phyloP scores from a whole-genome alignment of 2,329 filamentous ascomycete genomes.

The Annulohypoxylon truncatum region DNA sequence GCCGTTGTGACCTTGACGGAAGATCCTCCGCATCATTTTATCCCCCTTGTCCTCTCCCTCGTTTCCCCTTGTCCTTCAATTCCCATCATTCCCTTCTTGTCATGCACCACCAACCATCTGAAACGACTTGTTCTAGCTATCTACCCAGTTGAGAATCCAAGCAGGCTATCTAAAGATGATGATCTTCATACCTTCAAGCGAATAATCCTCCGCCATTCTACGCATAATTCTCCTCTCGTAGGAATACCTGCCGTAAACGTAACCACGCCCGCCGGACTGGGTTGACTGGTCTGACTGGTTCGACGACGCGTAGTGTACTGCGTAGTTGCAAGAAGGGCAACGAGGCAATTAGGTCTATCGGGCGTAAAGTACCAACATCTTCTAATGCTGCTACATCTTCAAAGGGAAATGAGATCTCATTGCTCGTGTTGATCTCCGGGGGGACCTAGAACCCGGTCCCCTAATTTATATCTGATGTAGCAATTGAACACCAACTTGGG shows the following conservation, averaged over 20 bases:
- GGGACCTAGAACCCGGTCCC: constrained; percentile 34
- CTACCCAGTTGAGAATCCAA: constrained; percentile 16
- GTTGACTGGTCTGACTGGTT: not conserved
- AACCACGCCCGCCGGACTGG: not conserved
- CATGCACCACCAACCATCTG: constrained; percentile 24
- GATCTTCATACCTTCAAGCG: constrained; percentile 25
- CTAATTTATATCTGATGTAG: constrained; percentile 32
- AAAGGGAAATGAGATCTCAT: constrained; percentile 27
- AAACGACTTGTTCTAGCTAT: constrained; percentile 31
- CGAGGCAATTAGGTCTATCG: not conserved
- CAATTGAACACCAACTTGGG: constrained; percentile 21
- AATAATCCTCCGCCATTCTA: not conserved
- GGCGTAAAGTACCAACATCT: constrained; percentile 1
- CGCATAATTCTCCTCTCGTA: not conserved
- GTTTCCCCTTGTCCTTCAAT: constrained; percentile 8
- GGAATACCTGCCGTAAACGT: constrained; percentile 5
- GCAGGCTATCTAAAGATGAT: constrained; percentile 23
- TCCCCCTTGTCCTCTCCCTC: not conserved
- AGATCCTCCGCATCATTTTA: constrained; percentile 39
- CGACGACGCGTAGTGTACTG: not conserved
- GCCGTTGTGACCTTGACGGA: constrained; percentile 31
- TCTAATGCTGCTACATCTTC: not conserved
- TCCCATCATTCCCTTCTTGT: constrained; percentile 12
- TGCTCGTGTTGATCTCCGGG: constrained; percentile 27
- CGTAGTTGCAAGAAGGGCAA: not conserved